Conservation (phyloP, 1,139 yeast species). For the Candida gigantensis region DNA sequence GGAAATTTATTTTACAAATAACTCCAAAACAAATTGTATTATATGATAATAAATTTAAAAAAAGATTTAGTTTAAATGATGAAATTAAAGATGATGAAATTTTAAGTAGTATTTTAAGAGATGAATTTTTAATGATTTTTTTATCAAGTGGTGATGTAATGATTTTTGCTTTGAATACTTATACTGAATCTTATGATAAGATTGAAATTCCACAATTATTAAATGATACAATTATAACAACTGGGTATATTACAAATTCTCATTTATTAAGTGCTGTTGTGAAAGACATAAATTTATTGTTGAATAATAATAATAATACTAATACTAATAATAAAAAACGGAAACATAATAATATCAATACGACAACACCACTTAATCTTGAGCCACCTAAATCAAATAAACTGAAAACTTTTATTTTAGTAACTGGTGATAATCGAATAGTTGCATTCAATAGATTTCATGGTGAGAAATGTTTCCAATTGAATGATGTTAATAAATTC, state of each 20-base stretch:
- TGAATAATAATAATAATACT: constrained; percentile 11
- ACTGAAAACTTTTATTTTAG: constrained; percentile 60
- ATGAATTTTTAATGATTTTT: constrained; percentile 53
- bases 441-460: constrained; percentile 66
- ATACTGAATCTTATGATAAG: constrained; percentile 36
- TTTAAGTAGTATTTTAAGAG: constrained; percentile 52
- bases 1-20: constrained; percentile 70
- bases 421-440: constrained; percentile 75
- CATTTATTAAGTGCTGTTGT: constrained; percentile 42
- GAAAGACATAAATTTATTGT: constrained; percentile 37
- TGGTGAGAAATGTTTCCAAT: constrained; percentile 64
- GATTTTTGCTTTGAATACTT: constrained; percentile 45
- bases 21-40: constrained; percentile 66
- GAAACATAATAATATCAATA: constrained; percentile 18
- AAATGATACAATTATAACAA: constrained; percentile 63
- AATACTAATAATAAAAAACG: constrained; percentile 33
- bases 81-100: constrained; percentile 49
- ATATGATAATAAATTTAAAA: constrained; percentile 64
- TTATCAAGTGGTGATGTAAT: constrained; percentile 59
- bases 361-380: constrained; percentile 16
- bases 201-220: constrained; percentile 53
- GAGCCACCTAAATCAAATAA: constrained; percentile 26
- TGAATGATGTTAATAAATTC: constrained; percentile 59
- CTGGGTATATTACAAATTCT: constrained; percentile 62
- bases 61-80: constrained; percentile 33